phyloP scores from a whole-genome alignment of 2,329 filamentous ascomycete species.

The Kalmusia sp. region DNA sequence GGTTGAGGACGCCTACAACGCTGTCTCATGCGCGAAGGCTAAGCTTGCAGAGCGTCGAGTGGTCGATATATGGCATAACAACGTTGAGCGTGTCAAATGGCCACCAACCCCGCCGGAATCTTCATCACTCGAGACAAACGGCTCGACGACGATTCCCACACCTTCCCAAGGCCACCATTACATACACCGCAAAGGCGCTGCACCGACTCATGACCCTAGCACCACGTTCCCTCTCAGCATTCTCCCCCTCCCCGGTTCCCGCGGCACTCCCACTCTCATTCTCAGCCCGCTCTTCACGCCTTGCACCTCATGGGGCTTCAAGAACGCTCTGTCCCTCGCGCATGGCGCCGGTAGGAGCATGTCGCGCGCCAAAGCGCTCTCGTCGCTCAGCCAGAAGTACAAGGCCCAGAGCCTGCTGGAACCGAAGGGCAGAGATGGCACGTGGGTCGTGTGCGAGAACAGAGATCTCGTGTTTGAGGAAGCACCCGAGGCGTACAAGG shows the following conservation, averaged over 20 bases:
- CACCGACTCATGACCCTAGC: slow-evolving; percentile 34
- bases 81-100: slow-evolving; percentile 42
- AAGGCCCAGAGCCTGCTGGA: slow-evolving; percentile 36
- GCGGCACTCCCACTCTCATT: slow-evolving; percentile 48
- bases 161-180: slow-evolving; percentile 15
- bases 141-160: background rate
- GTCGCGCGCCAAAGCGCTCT: slow-evolving; percentile 45
- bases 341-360: slow-evolving; percentile 49
- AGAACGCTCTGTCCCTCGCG: slow-evolving; percentile 46
- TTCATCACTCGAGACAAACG: background rate
- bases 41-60: slow-evolving; percentile 37
- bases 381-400: slow-evolving; percentile 41
- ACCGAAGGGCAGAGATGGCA: slow-evolving; percentile 28
- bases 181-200: slow-evolving; percentile 50
- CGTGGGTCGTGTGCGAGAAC: slow-evolving; percentile 49
- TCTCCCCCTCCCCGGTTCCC: slow-evolving; percentile 47
- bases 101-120: slow-evolving; percentile 27
- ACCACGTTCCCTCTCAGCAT: slow-evolving; percentile 32
- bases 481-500: slow-evolving; percentile 48
- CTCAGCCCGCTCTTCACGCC: slow-evolving; percentile 40
- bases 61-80: slow-evolving; percentile 49
- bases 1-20: slow-evolving; percentile 1
- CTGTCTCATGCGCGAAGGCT: slow-evolving; percentile 17
- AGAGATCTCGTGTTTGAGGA: slow-evolving; percentile 49
- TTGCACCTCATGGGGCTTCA: slow-evolving; percentile 32